Conservation (phyloP, 257 asterid species). For the Ajuga chamaepitys region DNA sequence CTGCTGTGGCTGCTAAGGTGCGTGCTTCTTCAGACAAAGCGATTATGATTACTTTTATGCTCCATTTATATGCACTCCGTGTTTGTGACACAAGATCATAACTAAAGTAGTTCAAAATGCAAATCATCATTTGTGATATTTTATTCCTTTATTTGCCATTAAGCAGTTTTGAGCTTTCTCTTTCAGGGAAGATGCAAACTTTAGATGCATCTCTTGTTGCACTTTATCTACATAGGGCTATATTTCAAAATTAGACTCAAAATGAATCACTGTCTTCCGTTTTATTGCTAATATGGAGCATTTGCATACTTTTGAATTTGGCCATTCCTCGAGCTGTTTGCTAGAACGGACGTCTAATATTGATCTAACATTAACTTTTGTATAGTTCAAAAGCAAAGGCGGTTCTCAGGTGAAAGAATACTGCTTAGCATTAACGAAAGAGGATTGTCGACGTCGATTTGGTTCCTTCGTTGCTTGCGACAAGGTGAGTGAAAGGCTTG, state of each 20-base stretch:
- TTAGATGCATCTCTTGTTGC: not conserved
- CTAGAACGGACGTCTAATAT: not conserved
- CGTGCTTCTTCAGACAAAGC: constrained; percentile 1
- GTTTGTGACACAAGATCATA: not conserved
- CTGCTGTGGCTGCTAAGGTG: constrained; percentile 88
- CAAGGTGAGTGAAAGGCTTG: constrained; percentile 47
- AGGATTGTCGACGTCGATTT: constrained; percentile 90
- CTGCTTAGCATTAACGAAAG: constrained; percentile 87
- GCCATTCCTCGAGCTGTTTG: not conserved
- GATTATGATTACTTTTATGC: not conserved
- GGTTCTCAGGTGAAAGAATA: constrained; percentile 97
- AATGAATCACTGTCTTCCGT: not conserved
- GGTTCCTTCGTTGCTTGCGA: constrained; percentile 85
- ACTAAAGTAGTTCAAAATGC: not conserved
- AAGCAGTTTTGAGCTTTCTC: not conserved
- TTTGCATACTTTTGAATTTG: constrained; percentile 10
- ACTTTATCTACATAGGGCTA: not conserved
- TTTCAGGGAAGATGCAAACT: not conserved
- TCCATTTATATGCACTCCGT: not conserved
- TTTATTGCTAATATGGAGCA: not conserved
- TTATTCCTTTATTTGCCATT: not conserved
- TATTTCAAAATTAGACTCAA: not conserved
- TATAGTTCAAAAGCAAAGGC: constrained; percentile 93
- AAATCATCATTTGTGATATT: not conserved
- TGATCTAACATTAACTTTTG: constrained; percentile 5